Percentiles rank a stretch among this genome's conserved stretches.
Conservation (phyloP, 345 rosid species). For the Aquilaria sinensis region DNA sequence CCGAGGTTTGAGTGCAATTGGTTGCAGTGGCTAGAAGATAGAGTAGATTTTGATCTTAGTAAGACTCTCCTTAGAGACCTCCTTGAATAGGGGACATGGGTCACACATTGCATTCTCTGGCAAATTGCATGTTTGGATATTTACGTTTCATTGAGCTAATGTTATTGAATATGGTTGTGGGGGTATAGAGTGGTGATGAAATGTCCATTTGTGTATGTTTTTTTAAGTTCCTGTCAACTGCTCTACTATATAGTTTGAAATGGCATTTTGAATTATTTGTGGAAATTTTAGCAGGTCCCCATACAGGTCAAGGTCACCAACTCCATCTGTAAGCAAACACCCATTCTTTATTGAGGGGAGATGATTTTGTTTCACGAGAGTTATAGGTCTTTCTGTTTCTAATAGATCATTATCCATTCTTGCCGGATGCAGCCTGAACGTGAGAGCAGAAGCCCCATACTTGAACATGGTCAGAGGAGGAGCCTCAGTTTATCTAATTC, state of each 20-base stretch:
- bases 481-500: constrained; percentile 25
- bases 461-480: constrained; percentile 13
- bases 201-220: no score
- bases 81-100: no score
- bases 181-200: no score
- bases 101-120: no score
- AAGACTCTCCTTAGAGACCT: no score
- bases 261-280: constrained; percentile 20
- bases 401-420: background rate
- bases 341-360: background rate
- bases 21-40: no score
- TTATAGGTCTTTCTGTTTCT: background rate
- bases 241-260: background rate
- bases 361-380: background rate
- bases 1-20: no score
- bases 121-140: no score
- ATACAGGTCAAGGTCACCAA: constrained; percentile 56
- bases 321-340: constrained; percentile 48
- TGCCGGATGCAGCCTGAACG: constrained; percentile 21
- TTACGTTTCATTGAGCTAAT: no score
- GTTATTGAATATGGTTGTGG: no score
- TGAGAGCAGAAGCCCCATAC: constrained; percentile 15
- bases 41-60: no score
- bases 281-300: constrained; percentile 53
- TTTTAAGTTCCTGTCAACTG: no score